These are phyloP conservation scores for Boletus semigastroideus DNA, from an alignment of 1,284 basidiomycete species.

Conservation along the genomic window DNA sequence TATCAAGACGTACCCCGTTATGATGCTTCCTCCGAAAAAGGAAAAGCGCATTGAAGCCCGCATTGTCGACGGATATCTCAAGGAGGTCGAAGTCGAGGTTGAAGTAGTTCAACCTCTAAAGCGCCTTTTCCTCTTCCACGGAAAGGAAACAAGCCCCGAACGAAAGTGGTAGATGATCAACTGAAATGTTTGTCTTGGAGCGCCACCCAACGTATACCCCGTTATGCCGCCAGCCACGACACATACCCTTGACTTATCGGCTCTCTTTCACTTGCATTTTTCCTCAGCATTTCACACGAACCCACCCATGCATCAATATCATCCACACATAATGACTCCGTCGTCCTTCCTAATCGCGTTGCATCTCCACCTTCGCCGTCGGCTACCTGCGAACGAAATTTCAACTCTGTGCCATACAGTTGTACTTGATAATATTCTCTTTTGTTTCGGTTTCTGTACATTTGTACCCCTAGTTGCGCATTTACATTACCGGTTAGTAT, in stretches of 20 bases:
- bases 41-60: constrained; percentile 48
- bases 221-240: constrained; percentile 35
- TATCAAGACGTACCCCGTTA: constrained; percentile 61
- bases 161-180: constrained; percentile 28
- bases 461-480: constrained; percentile 36
- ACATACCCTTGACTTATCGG: constrained; percentile 39
- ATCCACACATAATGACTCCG: constrained; percentile 28
- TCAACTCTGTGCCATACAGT: constrained; percentile 32
- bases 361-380: constrained; percentile 19
- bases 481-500: constrained; percentile 37
- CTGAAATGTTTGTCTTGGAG: constrained; percentile 12
- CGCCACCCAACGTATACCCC: constrained; percentile 29
- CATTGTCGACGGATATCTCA: constrained; percentile 53
- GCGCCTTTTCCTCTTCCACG: constrained; percentile 50
- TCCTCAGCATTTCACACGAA: constrained; percentile 20
- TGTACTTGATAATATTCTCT: constrained; percentile 35
- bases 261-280: constrained; percentile 21
- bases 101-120: constrained; percentile 48
- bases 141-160: constrained; percentile 31
- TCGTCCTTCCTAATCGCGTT: constrained; percentile 34
- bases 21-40: constrained; percentile 54
- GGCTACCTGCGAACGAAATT: constrained; percentile 19
- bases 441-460: constrained; percentile 28
- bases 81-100: constrained; percentile 50
- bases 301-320: constrained; percentile 28